Conservation (phyloP, 2,329 filamentous ascomycete genomes). For the Colletotrichum truncatum region DNA sequence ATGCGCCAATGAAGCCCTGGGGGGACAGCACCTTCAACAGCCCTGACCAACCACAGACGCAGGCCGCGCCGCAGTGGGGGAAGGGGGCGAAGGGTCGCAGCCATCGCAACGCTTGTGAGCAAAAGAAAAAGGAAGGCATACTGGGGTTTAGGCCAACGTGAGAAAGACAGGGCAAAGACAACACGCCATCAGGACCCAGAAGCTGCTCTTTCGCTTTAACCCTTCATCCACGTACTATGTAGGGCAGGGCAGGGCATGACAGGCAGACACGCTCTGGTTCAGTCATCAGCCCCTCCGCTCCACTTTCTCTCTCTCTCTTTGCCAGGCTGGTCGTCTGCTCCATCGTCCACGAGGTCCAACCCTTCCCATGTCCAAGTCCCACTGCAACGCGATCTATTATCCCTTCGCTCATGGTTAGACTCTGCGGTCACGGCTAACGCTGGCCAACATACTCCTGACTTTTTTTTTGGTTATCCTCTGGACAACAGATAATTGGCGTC, state of each 20-base stretch:
- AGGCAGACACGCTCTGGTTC: background rate
- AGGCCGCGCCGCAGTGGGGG: background rate
- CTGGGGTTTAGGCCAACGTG: no score
- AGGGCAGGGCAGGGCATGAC: background rate
- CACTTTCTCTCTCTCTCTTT: background rate
- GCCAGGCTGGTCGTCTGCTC: background rate
- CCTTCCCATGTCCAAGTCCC: background rate
- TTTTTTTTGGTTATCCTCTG: background rate
- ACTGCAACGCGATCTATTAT: background rate
- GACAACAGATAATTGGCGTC: background rate
- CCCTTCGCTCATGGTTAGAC: background rate
- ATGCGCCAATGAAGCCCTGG: constrained; percentile 15
- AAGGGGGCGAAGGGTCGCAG: constrained; percentile 20
- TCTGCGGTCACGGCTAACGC: background rate
- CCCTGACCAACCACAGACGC: constrained; percentile 9
- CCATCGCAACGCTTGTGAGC: constrained; percentile 18
- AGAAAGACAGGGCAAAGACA: background rate
- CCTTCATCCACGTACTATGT: background rate
- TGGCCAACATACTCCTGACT: background rate
- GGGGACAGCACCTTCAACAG: background rate
- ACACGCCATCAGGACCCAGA: background rate
- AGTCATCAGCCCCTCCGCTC: constrained; percentile 12
- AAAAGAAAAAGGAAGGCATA: background rate
- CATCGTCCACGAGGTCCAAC: background rate
- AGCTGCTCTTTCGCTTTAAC: no score